These are phyloP conservation scores for Heterobasidion parviporum DNA, from an alignment of 1,284 basidiomycete genomes.

Conservation along the genomic window DNA sequence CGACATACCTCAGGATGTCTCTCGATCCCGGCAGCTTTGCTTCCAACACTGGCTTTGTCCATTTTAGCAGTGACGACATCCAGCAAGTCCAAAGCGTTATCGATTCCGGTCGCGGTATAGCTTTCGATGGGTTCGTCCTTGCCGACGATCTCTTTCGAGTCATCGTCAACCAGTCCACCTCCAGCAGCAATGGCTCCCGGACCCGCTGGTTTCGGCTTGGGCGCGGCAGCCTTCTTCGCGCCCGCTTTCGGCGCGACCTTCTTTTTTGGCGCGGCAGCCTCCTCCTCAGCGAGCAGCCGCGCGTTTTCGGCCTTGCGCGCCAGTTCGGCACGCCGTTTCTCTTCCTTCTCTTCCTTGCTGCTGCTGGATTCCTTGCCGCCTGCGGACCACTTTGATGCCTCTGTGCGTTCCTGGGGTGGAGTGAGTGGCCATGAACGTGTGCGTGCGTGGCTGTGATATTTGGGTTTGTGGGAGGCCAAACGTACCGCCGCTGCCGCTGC, in stretches of 20 bases:
- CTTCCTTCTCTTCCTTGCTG: conserved; percentile 68
- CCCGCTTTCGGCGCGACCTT: conserved; percentile 62
- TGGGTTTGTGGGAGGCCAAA: not conserved
- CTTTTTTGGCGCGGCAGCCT: conserved; percentile 58
- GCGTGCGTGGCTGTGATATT: not conserved
- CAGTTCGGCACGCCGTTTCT: conserved; percentile 65
- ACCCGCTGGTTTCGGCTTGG: conserved; percentile 53
- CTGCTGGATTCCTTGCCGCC: conserved; percentile 58
- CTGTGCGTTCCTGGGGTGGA: conserved; percentile 56
- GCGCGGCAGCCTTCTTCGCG: conserved; percentile 40
- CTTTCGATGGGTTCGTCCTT: conserved; percentile 47
- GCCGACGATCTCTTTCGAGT: conserved; percentile 8
- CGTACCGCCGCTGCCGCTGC: conserved; percentile 52
- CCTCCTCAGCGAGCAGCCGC: conserved; percentile 78
- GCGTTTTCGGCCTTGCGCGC: conserved; percentile 74
- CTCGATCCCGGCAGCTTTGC: conserved; percentile 81
- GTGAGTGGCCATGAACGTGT: conserved; percentile 6
- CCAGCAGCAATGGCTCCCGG: conserved; percentile 74
- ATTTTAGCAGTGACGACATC: conserved; percentile 85
- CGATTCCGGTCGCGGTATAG: conserved; percentile 81
- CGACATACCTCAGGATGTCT: conserved; percentile 84
- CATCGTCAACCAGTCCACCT: conserved; percentile 30
- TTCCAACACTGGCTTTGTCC: conserved; percentile 86
- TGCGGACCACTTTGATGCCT: conserved; percentile 67
- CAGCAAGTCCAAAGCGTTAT: conserved; percentile 87